phyloP scores from a whole-genome alignment of 768 basidiomycete genomes.

The Rhodotorula graminis region DNA sequence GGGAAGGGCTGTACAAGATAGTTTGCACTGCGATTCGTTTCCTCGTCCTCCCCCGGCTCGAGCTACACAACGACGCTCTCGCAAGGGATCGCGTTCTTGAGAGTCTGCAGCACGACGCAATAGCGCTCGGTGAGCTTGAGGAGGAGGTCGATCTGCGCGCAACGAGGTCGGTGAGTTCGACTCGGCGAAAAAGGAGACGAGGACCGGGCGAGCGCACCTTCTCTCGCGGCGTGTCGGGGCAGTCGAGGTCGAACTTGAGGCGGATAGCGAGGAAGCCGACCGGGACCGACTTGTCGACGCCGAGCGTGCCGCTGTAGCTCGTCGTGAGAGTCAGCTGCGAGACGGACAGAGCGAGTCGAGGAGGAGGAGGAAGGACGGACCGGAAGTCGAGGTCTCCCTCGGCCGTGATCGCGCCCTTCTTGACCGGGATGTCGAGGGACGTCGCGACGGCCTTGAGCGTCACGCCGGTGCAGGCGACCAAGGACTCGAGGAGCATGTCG shows the following conservation, averaged over 20 bases:
- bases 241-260: constrained; percentile 21
- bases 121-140: constrained; percentile 19
- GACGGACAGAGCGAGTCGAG: not conserved
- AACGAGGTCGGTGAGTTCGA: not conserved
- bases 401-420: not conserved
- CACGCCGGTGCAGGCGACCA: constrained; percentile 14
- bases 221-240: constrained; percentile 9
- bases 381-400: constrained; percentile 21
- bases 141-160: constrained; percentile 3
- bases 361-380: not conserved
- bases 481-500: constrained; percentile 16
- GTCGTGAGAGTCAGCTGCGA: accelerated
- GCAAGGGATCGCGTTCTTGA: not conserved
- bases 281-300: constrained; percentile 7
- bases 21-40: too few species aligned
- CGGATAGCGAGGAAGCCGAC: constrained; percentile 16
- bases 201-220: not conserved
- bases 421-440: constrained; percentile 2
- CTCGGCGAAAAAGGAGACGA: not conserved
- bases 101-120: constrained; percentile 16
- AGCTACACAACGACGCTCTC: not conserved
- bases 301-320: constrained; percentile 2
- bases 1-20: too few species aligned
- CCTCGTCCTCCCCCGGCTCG: too few species aligned
- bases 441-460: constrained; percentile 16